These are phyloP conservation scores for Boletus barrowsii DNA, from an alignment of 768 basidiomycete species.

Conservation along the genomic window DNA sequence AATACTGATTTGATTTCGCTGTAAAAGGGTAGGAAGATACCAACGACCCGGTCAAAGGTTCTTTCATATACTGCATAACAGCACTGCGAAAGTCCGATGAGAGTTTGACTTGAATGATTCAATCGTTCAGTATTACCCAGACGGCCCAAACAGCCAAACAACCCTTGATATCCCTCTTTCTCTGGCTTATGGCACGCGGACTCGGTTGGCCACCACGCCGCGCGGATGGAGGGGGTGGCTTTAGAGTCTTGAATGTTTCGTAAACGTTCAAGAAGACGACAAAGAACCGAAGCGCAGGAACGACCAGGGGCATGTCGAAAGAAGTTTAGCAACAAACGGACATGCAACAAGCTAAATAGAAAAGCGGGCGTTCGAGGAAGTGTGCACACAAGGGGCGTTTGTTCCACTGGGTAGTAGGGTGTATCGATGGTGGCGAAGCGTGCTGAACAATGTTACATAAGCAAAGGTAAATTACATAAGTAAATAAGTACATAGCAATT, in stretches of 20 bases:
- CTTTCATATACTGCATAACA: constrained; percentile 69
- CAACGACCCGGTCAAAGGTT: constrained; percentile 58
- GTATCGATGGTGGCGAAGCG: constrained; percentile 21
- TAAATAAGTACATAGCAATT: neutral
- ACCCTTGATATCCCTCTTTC: constrained; percentile 85
- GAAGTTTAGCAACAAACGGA: constrained; percentile 3
- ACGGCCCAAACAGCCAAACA: constrained; percentile 82
- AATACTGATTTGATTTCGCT: constrained; percentile 74
- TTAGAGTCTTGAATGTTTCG: constrained; percentile 82
- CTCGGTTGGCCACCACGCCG: constrained; percentile 57
- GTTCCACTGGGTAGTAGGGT: constrained; percentile 1
- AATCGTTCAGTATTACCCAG: constrained; percentile 54
- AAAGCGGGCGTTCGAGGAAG: neutral
- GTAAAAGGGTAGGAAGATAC: constrained; percentile 79
- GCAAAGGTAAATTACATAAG: too few relatives aligned
- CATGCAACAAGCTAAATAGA: constrained; percentile 6
- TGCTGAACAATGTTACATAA: constrained; percentile 16
- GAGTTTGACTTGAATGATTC: constrained; percentile 4
- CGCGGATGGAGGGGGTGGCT: constrained; percentile 53
- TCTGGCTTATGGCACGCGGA: constrained; percentile 61
- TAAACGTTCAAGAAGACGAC: constrained; percentile 79
- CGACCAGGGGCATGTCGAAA: constrained; percentile 60
- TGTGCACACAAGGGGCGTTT: neutral
- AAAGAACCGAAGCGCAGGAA: constrained; percentile 61
- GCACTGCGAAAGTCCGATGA: constrained; percentile 42